These are phyloP conservation scores for Capsicum chinense DNA, from an alignment of 257 asterid species.

Conservation along the genomic window DNA sequence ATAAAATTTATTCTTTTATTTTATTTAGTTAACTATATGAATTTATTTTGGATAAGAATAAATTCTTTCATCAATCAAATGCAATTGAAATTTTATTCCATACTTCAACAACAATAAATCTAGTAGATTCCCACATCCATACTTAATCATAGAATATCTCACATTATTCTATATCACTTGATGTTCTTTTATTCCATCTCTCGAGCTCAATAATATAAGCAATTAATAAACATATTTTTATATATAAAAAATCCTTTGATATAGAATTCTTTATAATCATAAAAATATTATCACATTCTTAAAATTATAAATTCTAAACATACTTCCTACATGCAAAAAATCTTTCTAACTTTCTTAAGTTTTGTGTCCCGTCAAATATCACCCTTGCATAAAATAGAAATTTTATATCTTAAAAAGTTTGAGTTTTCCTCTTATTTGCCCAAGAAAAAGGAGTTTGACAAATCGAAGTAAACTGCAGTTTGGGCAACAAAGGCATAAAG, in stretches of 20 bases:
- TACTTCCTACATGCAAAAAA: background rate
- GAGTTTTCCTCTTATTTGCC: background rate
- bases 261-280: background rate
- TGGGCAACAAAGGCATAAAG: conserved; percentile 1
- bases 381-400: background rate
- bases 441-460: background rate
- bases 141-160: no score
- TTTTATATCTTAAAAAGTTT: background rate
- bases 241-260: background rate
- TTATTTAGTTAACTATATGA: no score
- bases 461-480: background rate
- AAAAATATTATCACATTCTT: background rate
- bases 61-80: no score
- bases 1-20: no score
- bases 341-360: background rate
- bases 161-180: no score
- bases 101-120: no score
- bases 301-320: background rate
- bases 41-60: no score
- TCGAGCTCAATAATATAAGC: background rate
- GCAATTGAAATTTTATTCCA: no score
- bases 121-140: no score
- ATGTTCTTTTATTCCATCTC: no score
- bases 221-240: no score
- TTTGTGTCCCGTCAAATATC: background rate